Evolutionary conservation across 352 stramenopile genomes (phyloP), one percentile per base, ranked within the genome.

Genomic region (Thalassiosira oceanica): DNA sequence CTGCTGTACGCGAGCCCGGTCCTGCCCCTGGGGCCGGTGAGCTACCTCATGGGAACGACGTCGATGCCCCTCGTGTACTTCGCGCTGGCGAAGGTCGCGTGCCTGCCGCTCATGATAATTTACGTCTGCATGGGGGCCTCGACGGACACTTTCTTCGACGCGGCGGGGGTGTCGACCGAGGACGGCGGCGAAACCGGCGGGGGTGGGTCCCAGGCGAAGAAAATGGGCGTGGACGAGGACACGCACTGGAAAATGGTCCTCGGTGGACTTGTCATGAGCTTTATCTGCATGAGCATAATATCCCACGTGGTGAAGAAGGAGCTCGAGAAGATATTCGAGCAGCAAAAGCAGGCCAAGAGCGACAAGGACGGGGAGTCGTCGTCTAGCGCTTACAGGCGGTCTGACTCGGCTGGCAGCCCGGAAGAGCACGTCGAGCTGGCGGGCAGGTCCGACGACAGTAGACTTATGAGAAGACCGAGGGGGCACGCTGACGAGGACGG

Each of bases 1-100:
- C 78, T 91, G 53, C 58, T 91, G 3, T 89, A 91, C 35, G 31
- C 88, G 16, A 88, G 80, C 23, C 83, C 80, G 2, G 73, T 88
- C 21, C 43, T 89, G 37, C 83, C 83, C 28, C 41, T 90, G 0
- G 80, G 83, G 8, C 70, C 81, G 8, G 78, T 90, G 0, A 83
- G 65, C 16, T 90, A 90, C 46, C 78, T 88, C 71, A 80, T 64
- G 42, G 83, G 83, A 3, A 89, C 83, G 21, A 90, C 83, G 2
- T 77, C 66, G 5, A 90, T 90, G 80, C 56, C 56, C 15, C 43
- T 89, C n/a, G 45, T 35, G 8, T 63, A 66, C 8, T 90, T 90
- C 68, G 78, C 70, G 1, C 28, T 67, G 2, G 83, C 83, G 13
- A 90, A 90, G 54, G 72, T 90, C 41, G 81, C 79, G 18, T 74